Evolutionary conservation across 495 filamentous ascomycete genomes (phyloP), one percentile per base, ranked within the genome.

Genomic region (Friedmanniomyces endolithicus): DNA sequence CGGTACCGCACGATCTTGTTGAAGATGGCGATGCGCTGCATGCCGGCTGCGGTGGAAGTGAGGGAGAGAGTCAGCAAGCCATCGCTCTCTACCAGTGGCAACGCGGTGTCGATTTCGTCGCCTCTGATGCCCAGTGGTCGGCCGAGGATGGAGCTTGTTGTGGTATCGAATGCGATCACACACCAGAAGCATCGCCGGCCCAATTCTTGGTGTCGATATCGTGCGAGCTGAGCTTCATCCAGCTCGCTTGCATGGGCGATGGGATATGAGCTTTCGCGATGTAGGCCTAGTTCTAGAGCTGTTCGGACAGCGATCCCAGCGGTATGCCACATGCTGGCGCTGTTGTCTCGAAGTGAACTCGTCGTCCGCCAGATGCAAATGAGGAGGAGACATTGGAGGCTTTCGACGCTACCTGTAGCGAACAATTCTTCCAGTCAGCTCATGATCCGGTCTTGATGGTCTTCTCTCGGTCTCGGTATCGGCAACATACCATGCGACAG

Each of bases 301-400:
- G 47, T 39, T n/a, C 56, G 50, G 1, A 52, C 39, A 12, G 56
- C 56, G 44, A 58, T 54, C 2, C 56, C 56, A 12, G 54, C 56
- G 16, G 43, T 34, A 48, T 58, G 56, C 56, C 56, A 58, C 50
- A 58, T 54, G n/a, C 50, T 53, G 22, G 50, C 40, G 11, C 23
- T 47, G 43, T 54, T 40, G 29, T 58, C 56, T 25, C 34, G 48
- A 2, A 58, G 20, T 1, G 40, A 29, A 27, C 50, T 53, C 9
- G n/a, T 27, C 19, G 45, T 48, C n/a, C 56, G 50, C 39, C 29
- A 58, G 11, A 58, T 31, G 27, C 25, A 53, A 6, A 58, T 20
- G 11, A 58, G 35, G 12, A 58, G 43, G n/a, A 58, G 39, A 19
- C 53, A 56, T 41, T 58, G 56, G 17, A 58, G 45, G 27, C 46